Base-by-base conservation (phyloP, 768 basidiomycete genomes). In the Mrakia frigida region DNA sequence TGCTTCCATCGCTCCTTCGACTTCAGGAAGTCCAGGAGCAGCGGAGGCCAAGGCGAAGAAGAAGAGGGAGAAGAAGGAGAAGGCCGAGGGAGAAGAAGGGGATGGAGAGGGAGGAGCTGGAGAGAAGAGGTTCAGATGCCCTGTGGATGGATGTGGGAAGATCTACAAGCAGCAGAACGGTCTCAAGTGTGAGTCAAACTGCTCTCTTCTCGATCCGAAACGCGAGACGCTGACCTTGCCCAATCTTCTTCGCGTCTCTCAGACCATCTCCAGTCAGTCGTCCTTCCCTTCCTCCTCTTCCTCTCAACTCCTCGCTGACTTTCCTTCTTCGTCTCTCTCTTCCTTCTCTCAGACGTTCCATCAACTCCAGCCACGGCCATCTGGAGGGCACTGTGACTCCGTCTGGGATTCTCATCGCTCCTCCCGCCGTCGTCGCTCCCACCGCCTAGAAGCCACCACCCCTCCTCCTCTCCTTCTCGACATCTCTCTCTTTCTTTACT, bases 91-190 rank as follows among this genome's bases (percentile, higher is more conserved):
- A n/a, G 74, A 69, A 2, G 67, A 74, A 11, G 74, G 68, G 14
- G 68, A 69, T 3, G 74, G 52, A 0, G 74, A 75, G 68, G 67
- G 41, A 52, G 76, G 70, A 13, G 70, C 70, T 11, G 43, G 86
- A 84, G 89, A 88, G 76, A 94, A 94, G 83, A 92, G 93, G 5
- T 95, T 94, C 88, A 87, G 82, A 74, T 83, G 82, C 74, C 81
- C 79, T 18, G 80, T 83, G 3, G 80, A 80, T 10, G 82, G 82
- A 0, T 83, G 82, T 78, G 82, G 82, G 70, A 83, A 83, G 78
- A 74, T 77, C 28, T 83, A 83, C 80, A 83, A 83, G 79, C 82
- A 83, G 77, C 80, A 81, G 74, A 83, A 83, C 76, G 82, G 82
- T 0, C 76, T 83, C 43, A 83, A 83, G 80, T 83, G 76, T 77